These are phyloP conservation scores for Bombardia bombarda DNA, from an alignment of 495 filamentous ascomycete species.

Conservation along the genomic window DNA sequence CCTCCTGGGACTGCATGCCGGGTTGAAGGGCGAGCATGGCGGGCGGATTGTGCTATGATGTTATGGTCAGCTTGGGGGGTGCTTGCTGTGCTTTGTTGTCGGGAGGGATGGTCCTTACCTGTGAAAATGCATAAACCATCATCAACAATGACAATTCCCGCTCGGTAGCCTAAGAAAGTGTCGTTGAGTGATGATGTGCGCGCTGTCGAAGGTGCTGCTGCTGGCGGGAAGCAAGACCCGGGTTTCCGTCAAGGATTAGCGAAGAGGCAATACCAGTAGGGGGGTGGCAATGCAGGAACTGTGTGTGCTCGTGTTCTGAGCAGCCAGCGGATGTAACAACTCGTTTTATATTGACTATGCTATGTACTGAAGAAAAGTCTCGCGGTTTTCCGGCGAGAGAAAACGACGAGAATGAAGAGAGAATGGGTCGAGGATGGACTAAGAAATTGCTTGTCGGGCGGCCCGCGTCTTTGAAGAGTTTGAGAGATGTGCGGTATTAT, in stretches of 20 bases:
- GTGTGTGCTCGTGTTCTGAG: conserved; percentile 17
- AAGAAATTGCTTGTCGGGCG: conserved; percentile 6
- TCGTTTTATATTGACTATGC: conserved; percentile 47
- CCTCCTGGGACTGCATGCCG: conserved; percentile 49
- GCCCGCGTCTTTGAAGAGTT: no score
- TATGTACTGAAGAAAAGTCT: conserved; percentile 35
- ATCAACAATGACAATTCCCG: no score
- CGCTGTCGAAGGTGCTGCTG: no score
- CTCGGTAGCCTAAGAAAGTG: no score
- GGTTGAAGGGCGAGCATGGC: conserved; percentile 28
- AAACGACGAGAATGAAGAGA: conserved; percentile 1
- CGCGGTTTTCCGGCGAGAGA: conserved; percentile 1
- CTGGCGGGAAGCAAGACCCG: no score
- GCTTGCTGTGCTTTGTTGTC: no score
- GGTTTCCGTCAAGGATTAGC: no score
- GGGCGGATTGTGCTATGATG: conserved; percentile 3
- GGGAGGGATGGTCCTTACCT: no score
- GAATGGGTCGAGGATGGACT: conserved; percentile 2
- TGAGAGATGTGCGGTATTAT: conserved; percentile 14
- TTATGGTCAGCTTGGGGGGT: neutral
- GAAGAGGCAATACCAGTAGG: conserved; percentile 14
- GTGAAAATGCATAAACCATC: no score
- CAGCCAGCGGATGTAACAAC: conserved; percentile 26
- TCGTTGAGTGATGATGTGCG: no score
- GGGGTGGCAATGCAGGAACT: conserved; percentile 12